Base-by-base conservation (phyloP, 129 eudicot genomes). In the carrot (Daucus carota) region DNA sequence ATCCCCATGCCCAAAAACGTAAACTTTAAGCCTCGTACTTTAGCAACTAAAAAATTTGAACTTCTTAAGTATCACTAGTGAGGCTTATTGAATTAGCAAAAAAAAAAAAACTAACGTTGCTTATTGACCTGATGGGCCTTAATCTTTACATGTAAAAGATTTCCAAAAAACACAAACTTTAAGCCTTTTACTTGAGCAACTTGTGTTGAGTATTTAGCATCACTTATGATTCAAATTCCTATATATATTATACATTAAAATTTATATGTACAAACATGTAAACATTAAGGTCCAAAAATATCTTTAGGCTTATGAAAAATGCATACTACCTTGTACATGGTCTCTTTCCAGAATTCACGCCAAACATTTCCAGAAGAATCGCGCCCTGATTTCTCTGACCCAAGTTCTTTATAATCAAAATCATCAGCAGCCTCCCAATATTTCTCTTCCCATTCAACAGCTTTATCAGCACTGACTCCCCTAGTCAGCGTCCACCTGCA, bases 361-460 rank as follows among this genome's bases (percentile, higher is more conserved):
- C 98, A 93, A 78, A 93, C 97, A 81, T 89, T 93, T 33, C 98
- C 98, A 13, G 73, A 48, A 83, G 92, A 88, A 89, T 93, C 98
- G 31, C 97, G 96, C 6, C 98, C 98, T 28, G 98, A 93, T 86
- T 93, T 93, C 83, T 93, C 97, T 4, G 98, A 90, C 14, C 97
- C 98, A 34, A 90, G 97, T 63, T 93, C 98, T 84, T 88, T 93
- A 73, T 84, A 90, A 15, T 85, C 98, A 32, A 90, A 83, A 65
- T 87, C 97, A 66, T 93, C 96, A 75, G 97, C 80, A 65, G 98
- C 98, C 81, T 93, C 98, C 98, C 98, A 93, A 60, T 90, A 93
- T 74, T 93, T 93, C 46, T 90, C 93, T 83, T 93, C 98, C 97
- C 97, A 90, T 77, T 93, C 97, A 34, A 93, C 81, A 42, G 86